Base-by-base conservation (phyloP, 164 flowering plant species). In the Piper longum region DNA sequence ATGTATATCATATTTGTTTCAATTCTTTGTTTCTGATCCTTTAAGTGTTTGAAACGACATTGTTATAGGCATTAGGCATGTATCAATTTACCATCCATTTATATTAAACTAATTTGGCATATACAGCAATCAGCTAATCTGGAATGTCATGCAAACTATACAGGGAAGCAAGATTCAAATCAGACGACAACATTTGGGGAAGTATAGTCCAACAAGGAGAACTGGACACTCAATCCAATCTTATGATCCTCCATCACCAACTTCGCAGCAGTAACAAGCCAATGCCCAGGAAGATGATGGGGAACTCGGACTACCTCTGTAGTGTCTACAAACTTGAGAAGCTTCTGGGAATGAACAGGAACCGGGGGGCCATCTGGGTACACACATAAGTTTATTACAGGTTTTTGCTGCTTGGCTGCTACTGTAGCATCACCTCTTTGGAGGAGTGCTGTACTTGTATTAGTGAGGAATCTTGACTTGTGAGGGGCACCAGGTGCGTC, bases 321-420 rank as follows among this genome's bases (percentile, higher is more conserved):
- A 2, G 78, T 71, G 41, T 89, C 96, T 7, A 89, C 84, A 60
- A 70, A 85, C 62, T 74, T 82, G 16, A 82, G 82, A 55, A 89
- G 73, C 77, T 79, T 89, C 39, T 72, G 70, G 7, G 80, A 70
- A 12, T 82, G 77, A 40, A 76, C 63, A 0, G 80, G 87, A 43
- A 69, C 73, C 0, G 96, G 96, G 0, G 96, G 96, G 2, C 92
- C 96, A 39, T 82, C 89, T 12, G 90, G 82, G 59, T 78, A 89
- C 39, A 89, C 86, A 4, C 96, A 93, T 0, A 93, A 89, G 74
- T 89, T 85, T 19, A 89, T 70, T 13, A 66, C 71, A 11, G 75
- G 67, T 0, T 85, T 86, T 18, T 66, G 64, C 68, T 76, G 85
- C 77, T 83, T 86, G 11, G 76, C 75, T 18, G 69, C 74, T 17